Base-by-base conservation (phyloP, 2,329 filamentous ascomycete genomes). In the Tolypocladium album region DNA sequence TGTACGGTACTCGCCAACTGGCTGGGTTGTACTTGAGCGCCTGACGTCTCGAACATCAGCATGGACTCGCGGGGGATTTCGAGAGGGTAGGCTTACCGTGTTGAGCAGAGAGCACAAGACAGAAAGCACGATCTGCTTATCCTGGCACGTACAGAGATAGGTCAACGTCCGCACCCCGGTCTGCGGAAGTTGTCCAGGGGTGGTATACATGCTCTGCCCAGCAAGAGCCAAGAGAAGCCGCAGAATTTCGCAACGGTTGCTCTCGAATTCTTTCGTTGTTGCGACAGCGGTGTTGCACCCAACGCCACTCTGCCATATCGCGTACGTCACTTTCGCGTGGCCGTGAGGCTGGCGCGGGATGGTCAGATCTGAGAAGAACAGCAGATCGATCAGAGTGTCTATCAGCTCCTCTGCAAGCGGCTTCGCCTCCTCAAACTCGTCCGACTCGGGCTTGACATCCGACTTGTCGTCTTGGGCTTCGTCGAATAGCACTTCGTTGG, bases 221-320 rank as follows among this genome's bases (percentile, higher is more conserved):
- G 90, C 86, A 63, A 99, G 75, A 0, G 92, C 92, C 64, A 99
- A 79, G 47, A 99, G 82, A 60, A 99, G 78, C 27, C 93, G 85
- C 67, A 97, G 75, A 38, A 97, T 88, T 75, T 99, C 94, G 65
- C 89, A 92, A 61, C 94, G 85, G 73, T 97, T 97, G 76, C 83
- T 95, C 76, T 99, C 94, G 61, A 90, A 88, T 68, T 97, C 92
- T 72, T 91, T 96, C 58, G 88, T 97, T 4, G 92, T 93, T 12
- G 88, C 88, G 66, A 95, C 86, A 6, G 92, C 85, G 20, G 89
- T 90, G 72, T 96, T 96, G 78, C 93, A 97, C 17, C 94, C 94
- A 38, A 99, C 93, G 56, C 94, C 94, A 70, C 90, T 97, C 76
- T 97, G 92, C 94, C 94, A 99, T 71, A 99, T 97, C 59, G 91